Percentiles rank a stretch among this genome's conserved stretches.
Evolutionary conservation across 768 basidiomycete species (phyloP).

Genomic region (Amanita inopinata): DNA sequence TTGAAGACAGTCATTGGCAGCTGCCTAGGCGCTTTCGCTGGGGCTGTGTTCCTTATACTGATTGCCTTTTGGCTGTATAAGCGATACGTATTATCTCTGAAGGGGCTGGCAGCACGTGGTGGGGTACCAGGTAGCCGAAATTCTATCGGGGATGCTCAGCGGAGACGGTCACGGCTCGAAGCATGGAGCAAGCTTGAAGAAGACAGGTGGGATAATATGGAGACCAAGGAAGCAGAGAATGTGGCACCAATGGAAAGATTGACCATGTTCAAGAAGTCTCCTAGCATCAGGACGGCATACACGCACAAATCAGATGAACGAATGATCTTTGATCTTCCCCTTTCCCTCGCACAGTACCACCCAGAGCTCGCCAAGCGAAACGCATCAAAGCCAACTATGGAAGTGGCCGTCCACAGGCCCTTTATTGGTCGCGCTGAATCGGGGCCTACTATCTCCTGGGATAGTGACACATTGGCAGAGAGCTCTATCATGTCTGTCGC

Average conservation of each 20-base stretch:
- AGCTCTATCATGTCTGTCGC: not conserved
- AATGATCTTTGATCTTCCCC: slow-evolving; percentile 27
- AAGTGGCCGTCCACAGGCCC: slow-evolving; percentile 19
- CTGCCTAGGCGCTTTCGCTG: slow-evolving; percentile 54
- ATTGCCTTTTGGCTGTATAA: slow-evolving; percentile 47
- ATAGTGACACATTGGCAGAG: not conserved
- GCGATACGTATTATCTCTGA: slow-evolving; percentile 35
- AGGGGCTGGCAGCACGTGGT: slow-evolving; percentile 20
- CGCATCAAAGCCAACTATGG: slow-evolving; percentile 13
- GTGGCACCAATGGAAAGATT: slow-evolving; percentile 50
- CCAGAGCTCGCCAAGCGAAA: slow-evolving; percentile 35
- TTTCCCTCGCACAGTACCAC: slow-evolving; percentile 53
- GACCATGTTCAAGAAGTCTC: slow-evolving; percentile 59
- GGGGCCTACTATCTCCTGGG: slow-evolving; percentile 40
- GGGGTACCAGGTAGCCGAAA: slow-evolving; percentile 27
- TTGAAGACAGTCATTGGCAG: slow-evolving; percentile 50
- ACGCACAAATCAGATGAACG: slow-evolving; percentile 38
- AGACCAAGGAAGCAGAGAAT: slow-evolving; percentile 32
- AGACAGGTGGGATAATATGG: slow-evolving; percentile 36
- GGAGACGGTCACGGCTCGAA: slow-evolving; percentile 36
- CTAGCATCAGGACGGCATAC: slow-evolving; percentile 44
- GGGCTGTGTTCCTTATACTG: slow-evolving; percentile 39
- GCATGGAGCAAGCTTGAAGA: slow-evolving; percentile 54
- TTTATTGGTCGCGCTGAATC: slow-evolving; percentile 36
- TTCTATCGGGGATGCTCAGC: slow-evolving; percentile 28